These are phyloP conservation scores for Fusarium sp. DNA, from an alignment of 2,329 filamentous ascomycete genomes.

Conservation along the genomic window DNA sequence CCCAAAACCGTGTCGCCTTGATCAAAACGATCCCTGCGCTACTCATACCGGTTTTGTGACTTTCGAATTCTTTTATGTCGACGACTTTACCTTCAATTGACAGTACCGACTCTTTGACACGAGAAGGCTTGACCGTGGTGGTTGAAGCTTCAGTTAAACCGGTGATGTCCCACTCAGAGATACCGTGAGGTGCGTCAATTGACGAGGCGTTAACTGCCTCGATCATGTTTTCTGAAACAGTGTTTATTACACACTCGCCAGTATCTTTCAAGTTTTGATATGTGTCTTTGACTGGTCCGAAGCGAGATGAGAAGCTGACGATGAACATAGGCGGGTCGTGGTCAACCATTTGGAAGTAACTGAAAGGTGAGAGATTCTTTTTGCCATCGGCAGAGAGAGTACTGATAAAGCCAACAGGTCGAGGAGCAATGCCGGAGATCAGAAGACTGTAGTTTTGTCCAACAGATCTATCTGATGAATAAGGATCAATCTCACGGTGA, in stretches of 20 bases:
- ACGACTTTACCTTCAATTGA: conserved; percentile 86
- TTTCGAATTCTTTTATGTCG: conserved; percentile 81
- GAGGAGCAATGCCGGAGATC: conserved; percentile 82
- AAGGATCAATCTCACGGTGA: conserved; percentile 83
- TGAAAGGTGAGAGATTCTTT: conserved; percentile 86
- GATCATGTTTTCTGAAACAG: conserved; percentile 85
- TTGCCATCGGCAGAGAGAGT: conserved; percentile 69
- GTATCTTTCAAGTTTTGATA: conserved; percentile 79
- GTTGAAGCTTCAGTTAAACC: conserved; percentile 78
- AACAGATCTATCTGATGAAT: conserved; percentile 75
- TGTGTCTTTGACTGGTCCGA: conserved; percentile 78
- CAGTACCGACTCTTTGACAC: conserved; percentile 87
- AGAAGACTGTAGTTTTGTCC: conserved; percentile 87
- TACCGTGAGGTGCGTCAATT: conserved; percentile 82
- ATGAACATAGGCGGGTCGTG: conserved; percentile 90
- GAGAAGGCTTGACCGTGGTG: conserved; percentile 75
- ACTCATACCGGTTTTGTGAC: conserved; percentile 78
- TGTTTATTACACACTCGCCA: conserved; percentile 85
- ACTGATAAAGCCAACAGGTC: conserved; percentile 76
- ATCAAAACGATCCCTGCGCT: conserved; percentile 80
- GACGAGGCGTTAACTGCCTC: conserved; percentile 86
- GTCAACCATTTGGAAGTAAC: conserved; percentile 85
- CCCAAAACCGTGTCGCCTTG: conserved; percentile 91
- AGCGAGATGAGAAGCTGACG: conserved; percentile 63
- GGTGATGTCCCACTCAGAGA: conserved; percentile 84